These are phyloP conservation scores for Colletotrichum noveboracense DNA, from an alignment of 2,329 filamentous ascomycete species.

Conservation along the genomic window DNA sequence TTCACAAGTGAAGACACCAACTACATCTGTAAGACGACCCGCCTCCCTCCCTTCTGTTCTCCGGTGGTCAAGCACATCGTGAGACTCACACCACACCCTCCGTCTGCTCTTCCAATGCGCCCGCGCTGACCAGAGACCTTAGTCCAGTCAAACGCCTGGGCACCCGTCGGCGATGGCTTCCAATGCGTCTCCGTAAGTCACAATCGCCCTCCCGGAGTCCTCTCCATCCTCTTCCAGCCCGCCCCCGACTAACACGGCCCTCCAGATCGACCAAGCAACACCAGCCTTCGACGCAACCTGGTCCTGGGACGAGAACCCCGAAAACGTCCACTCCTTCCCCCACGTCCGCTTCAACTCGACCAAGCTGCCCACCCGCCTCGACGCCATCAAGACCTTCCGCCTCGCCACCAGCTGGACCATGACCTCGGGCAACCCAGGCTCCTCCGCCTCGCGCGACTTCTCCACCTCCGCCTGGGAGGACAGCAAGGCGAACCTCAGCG, in stretches of 20 bases:
- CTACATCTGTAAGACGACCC: constrained; percentile 27
- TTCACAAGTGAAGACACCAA: constrained; percentile 27
- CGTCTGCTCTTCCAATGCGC: neutral
- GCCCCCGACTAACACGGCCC: neutral
- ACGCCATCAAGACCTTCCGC: constrained; percentile 31
- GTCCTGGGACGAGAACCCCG: constrained; percentile 30
- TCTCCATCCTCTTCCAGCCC: neutral
- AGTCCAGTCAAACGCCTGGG: constrained; percentile 37
- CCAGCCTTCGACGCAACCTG: constrained; percentile 36
- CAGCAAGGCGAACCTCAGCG: constrained; percentile 26
- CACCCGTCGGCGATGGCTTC: constrained; percentile 29
- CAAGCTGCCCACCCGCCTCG: constrained; percentile 29
- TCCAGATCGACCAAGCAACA: constrained; percentile 28
- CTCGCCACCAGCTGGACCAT: constrained; percentile 34
- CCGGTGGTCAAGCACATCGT: neutral
- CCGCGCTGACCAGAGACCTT: neutral
- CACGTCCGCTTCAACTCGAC: constrained; percentile 34
- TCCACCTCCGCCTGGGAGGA: constrained; percentile 20
- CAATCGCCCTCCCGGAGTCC: accelerated
- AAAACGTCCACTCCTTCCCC: constrained; percentile 35
- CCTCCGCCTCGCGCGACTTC: constrained; percentile 23
- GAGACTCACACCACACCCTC: neutral
- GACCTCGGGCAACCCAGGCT: constrained; percentile 26
- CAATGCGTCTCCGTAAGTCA: constrained; percentile 33
- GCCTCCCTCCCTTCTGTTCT: neutral